phyloP scores from a whole-genome alignment of 805 yeast species.

The Myxozyma udenii region DNA sequence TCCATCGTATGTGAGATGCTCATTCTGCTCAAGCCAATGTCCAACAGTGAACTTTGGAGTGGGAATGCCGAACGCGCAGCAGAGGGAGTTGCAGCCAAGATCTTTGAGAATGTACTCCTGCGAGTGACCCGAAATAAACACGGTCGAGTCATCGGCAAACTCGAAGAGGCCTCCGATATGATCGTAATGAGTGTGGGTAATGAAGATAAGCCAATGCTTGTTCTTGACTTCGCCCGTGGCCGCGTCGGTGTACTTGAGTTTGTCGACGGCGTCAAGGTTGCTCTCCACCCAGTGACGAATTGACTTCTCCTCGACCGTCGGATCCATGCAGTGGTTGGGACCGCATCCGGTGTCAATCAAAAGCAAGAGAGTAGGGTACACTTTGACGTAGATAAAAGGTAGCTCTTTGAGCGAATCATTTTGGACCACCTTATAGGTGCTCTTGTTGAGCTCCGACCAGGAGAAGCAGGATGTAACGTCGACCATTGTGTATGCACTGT shows the following conservation, averaged over 20 bases:
- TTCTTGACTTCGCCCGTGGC: constrained; percentile 11
- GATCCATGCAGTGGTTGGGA: constrained; percentile 24
- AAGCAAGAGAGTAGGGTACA: constrained; percentile 24
- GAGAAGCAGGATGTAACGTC: constrained; percentile 20
- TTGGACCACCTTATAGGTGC: constrained; percentile 29
- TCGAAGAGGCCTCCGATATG: constrained; percentile 29
- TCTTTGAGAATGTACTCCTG: constrained; percentile 26
- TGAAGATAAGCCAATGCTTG: constrained; percentile 29
- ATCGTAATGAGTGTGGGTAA: constrained; percentile 30
- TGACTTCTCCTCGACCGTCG: constrained; percentile 25
- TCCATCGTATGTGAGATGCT: constrained; percentile 22
- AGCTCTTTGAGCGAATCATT: constrained; percentile 27
- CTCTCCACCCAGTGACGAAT: constrained; percentile 23
- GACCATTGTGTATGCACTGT: constrained; percentile 6
- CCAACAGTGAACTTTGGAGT: constrained; percentile 27
- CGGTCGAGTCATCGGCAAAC: constrained; percentile 26
- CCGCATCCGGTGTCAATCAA: constrained; percentile 30
- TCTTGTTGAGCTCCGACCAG: constrained; percentile 16
- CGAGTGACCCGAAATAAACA: constrained; percentile 26
- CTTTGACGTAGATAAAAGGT: constrained; percentile 29
- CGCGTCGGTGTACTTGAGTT: constrained; percentile 15
- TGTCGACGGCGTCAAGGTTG: constrained; percentile 14
- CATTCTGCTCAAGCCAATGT: constrained; percentile 29
- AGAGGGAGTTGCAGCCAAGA: constrained; percentile 29
- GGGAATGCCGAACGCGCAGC: constrained; percentile 29